Evolutionary conservation across 2,329 filamentous ascomycete species (phyloP).

Genomic region (Penicillium griseofulvum): DNA sequence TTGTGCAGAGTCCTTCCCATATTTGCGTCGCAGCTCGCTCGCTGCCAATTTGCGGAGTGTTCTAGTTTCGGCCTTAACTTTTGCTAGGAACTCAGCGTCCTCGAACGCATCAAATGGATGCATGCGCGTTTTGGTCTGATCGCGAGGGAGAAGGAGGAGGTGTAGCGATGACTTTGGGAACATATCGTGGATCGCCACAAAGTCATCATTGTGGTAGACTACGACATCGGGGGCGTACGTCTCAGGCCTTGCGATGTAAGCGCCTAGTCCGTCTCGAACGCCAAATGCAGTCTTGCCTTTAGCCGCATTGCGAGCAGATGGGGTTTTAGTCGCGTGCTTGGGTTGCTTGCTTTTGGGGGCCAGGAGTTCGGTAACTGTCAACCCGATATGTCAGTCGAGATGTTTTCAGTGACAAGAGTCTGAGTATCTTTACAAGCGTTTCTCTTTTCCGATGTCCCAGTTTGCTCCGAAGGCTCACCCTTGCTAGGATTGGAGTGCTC

Average conservation of each 20-base stretch:
- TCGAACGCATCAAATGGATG: conserved; percentile 78
- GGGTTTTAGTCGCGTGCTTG: conserved; percentile 20
- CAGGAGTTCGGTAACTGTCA: conserved; percentile 56
- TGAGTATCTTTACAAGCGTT: conserved; percentile 35
- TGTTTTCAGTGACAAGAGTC: neutral
- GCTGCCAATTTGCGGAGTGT: conserved; percentile 66
- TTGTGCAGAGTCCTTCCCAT: conserved; percentile 60
- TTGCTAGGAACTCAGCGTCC: conserved; percentile 65
- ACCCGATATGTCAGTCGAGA: neutral
- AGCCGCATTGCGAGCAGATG: conserved; percentile 16
- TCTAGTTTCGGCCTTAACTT: conserved; percentile 60
- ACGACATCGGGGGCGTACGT: conserved; percentile 59
- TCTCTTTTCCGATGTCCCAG: conserved; percentile 30
- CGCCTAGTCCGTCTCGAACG: conserved; percentile 60
- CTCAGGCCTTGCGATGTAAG: conserved; percentile 64
- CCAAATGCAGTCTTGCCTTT: conserved; percentile 33
- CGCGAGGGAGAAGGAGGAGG: conserved; percentile 80
- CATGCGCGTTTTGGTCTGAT: conserved; percentile 55
- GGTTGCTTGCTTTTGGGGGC: conserved; percentile 47
- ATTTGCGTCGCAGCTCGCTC: conserved; percentile 68
- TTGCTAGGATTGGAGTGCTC: neutral
- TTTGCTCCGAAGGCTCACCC: conserved; percentile 1
- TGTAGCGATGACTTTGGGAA: conserved; percentile 86
- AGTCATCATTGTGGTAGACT: conserved; percentile 65
- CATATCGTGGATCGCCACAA: conserved; percentile 75